Evolutionary conservation across 805 yeast genomes (phyloP), one percentile per base, ranked within the genome.

Genomic region (Maudiozyma barnettii): DNA sequence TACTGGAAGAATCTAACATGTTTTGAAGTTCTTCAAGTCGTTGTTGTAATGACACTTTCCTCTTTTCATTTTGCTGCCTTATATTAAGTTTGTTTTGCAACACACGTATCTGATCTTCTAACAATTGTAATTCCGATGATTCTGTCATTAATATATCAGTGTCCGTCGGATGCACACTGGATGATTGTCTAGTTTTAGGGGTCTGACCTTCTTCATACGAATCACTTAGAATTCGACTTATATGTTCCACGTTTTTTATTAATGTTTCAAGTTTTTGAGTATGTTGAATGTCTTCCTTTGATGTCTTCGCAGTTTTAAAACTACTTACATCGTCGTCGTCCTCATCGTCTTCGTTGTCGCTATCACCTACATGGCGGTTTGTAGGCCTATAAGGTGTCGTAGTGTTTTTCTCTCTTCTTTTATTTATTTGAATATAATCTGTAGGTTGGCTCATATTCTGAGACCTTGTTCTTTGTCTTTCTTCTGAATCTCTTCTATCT

Each of bases 91-190:
- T 64, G n/a, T 60, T 50, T 35, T 61, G 63, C 26, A 66, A 54
- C 2, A 58, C 52, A 22, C 56, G 58, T n/a, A 69, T 64, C 44
- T 65, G 64, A 8, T 56, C 57, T 44, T 68, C 65, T 35, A 69
- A 50, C 26, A 56, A 56, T 41, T 59, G 59, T 23, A 69, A 54
- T 44, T 68, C 72, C 20, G 54, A 51, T 19, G 67, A 65, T 44
- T 68, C 72, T 44, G 54, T 57, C 19, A 62, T 47, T 43, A 67
- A 52, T 40, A 66, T 61, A 36, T 66, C 71, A 43, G 60, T 64
- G 31, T 68, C 71, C 2, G 57, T 49, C 16, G 61, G 61, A 18
- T 35, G 31, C 12, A 12, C n/a, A 14, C n/a, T 42, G 7, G 21
- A 30, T 2, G 35, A 33, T 26, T 19, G 13, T 16, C 31, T 31